Conservation (phyloP, 192 early-diverging fungal species). For the Entophlyctis luteolus region DNA sequence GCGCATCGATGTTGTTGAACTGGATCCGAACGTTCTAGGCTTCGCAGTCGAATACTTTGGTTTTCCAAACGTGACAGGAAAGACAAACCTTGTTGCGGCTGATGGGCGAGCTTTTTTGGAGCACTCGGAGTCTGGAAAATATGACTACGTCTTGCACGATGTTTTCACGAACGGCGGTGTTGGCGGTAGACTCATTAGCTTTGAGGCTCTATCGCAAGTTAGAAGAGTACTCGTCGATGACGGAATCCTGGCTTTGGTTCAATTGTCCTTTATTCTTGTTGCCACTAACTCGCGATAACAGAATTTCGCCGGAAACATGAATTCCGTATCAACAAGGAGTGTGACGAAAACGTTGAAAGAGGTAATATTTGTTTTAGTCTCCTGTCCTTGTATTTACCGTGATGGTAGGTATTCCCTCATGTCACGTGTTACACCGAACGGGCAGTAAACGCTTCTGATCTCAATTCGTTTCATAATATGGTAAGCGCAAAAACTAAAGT, state of each 20-base stretch:
- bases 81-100: conserved; percentile 50
- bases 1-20: conserved; percentile 74
- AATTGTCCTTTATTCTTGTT: conserved; percentile 3
- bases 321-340: conserved; percentile 52
- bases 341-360: too few relatives aligned
- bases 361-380: background rate
- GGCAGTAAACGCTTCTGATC: conserved; percentile 24
- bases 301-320: conserved; percentile 76
- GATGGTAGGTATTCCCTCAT: conserved; percentile 59
- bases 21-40: conserved; percentile 72
- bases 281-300: background rate
- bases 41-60: conserved; percentile 69
- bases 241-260: conserved; percentile 75
- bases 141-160: conserved; percentile 87
- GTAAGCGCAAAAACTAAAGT: conserved; percentile 24
- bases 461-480: conserved; percentile 58
- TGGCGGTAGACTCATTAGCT: conserved; percentile 66
- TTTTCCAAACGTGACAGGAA: conserved; percentile 43
- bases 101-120: conserved; percentile 78
- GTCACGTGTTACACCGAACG: conserved; percentile 66
- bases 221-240: conserved; percentile 64
- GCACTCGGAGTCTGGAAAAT: conserved; percentile 41
- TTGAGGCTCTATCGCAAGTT: conserved; percentile 64
- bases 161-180: conserved; percentile 91
- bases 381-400: too few relatives aligned